phyloP scores from a whole-genome alignment of 768 basidiomycete genomes.

The Clavulina sp. region DNA sequence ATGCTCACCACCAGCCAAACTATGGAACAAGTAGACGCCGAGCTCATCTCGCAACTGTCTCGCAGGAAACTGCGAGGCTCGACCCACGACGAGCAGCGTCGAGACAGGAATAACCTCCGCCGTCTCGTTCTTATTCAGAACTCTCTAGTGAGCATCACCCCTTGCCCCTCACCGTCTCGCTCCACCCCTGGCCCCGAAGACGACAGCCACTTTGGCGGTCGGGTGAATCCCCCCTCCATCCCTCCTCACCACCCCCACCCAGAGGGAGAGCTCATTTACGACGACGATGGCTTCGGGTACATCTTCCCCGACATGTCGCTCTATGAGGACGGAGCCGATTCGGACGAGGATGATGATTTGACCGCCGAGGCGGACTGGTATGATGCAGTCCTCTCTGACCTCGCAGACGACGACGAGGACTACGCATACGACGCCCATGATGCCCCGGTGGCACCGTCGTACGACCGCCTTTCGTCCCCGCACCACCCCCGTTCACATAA shows the following conservation, averaged over 20 bases:
- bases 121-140: slow-evolving; percentile 3
- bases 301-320: not conserved
- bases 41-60: not conserved
- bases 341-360: not conserved
- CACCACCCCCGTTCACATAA: not conserved
- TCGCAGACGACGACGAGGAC: not conserved
- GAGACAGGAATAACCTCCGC: slow-evolving; percentile 1
- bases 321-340: not conserved
- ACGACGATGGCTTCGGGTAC: not conserved
- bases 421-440: not conserved
- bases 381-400: not conserved
- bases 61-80: not conserved
- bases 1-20: not conserved
- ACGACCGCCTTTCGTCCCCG: not conserved
- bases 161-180: not conserved
- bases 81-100: not conserved
- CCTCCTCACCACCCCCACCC: not conserved
- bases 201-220: not conserved
- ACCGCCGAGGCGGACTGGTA: not conserved
- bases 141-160: not conserved
- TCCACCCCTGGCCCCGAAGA: not conserved
- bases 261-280: not conserved
- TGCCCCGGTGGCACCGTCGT: not conserved
- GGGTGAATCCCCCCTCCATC: not conserved
- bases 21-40: not conserved